These are phyloP conservation scores for Pholiota adiposa DNA, from an alignment of 1,284 basidiomycete genomes.

Conservation along the genomic window DNA sequence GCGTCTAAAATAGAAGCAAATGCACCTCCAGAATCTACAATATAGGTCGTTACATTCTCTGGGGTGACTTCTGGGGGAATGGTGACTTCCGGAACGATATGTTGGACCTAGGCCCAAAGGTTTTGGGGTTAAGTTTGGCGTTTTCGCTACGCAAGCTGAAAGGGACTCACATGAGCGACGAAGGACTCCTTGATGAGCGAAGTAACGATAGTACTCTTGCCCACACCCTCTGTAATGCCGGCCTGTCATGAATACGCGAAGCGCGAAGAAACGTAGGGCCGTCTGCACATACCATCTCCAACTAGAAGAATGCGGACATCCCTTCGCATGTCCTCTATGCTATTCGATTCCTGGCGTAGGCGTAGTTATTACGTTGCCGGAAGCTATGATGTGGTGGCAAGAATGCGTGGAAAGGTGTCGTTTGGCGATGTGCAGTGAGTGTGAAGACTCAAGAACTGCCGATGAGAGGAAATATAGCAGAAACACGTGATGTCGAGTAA, in stretches of 20 bases:
- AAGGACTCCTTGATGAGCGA: constrained; percentile 95
- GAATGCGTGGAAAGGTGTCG: background rate
- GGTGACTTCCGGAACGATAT: constrained; percentile 93
- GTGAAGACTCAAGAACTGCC: no score
- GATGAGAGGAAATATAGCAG: constrained; percentile 12
- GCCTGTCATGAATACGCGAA: background rate
- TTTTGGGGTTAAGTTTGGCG: constrained; percentile 6
- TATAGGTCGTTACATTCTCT: constrained; percentile 94
- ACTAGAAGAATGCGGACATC: constrained; percentile 94
- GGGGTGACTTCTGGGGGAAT: constrained; percentile 96
- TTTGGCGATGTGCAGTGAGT: background rate
- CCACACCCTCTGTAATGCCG: constrained; percentile 76
- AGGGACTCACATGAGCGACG: constrained; percentile 72
- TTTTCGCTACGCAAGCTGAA: background rate
- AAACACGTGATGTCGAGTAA: constrained; percentile 13
- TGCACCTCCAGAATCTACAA: constrained; percentile 92
- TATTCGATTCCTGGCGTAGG: background rate
- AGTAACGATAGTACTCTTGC: constrained; percentile 94
- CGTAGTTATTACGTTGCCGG: background rate
- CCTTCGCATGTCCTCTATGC: constrained; percentile 64
- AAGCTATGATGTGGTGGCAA: background rate
- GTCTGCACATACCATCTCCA: constrained; percentile 88
- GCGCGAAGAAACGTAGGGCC: constrained; percentile 9
- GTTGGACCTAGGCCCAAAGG: constrained; percentile 83
- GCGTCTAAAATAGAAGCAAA: constrained; percentile 19